These are phyloP conservation scores for Casuarina glauca DNA, from an alignment of 306 rosid species.

Conservation along the genomic window DNA sequence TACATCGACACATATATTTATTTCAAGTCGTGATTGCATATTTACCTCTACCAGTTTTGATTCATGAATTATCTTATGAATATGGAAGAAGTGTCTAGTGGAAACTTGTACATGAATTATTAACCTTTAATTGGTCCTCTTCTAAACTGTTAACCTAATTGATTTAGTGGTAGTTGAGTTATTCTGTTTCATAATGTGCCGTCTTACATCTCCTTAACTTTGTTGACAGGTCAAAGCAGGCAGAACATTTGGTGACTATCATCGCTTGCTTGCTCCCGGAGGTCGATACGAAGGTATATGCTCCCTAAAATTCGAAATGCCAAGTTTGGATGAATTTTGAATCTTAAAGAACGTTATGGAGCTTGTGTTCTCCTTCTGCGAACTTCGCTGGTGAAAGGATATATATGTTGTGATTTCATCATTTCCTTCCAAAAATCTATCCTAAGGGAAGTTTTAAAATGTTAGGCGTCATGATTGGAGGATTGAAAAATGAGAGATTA, in stretches of 20 bases:
- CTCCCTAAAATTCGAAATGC: background rate
- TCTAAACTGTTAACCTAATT: slow-evolving; percentile 13
- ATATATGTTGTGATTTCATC: background rate
- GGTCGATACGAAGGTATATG: slow-evolving; percentile 64
- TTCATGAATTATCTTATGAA: background rate
- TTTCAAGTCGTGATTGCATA: background rate
- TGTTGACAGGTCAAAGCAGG: slow-evolving; percentile 59
- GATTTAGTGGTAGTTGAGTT: slow-evolving; percentile 18
- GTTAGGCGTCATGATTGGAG: background rate
- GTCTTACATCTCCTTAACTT: slow-evolving; percentile 15
- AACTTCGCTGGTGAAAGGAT: background rate
- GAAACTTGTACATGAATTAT: background rate
- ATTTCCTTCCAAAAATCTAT: background rate
- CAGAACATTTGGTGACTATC: slow-evolving; percentile 55
- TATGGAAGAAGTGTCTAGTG: background rate
- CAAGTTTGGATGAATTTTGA: slow-evolving; percentile 4
- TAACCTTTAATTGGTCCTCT: background rate
- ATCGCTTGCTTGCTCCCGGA: slow-evolving; percentile 66
- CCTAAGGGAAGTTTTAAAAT: background rate
- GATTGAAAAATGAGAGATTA: background rate
- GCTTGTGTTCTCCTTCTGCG: background rate
- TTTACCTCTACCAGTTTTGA: slow-evolving; percentile 11
- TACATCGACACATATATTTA: background rate
- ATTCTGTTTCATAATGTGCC: slow-evolving; percentile 25
- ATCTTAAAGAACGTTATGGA: background rate